These are phyloP conservation scores for Lunularia cruciata DNA, from an alignment of 225 moss, liverwort and hornwort genomes.

Conservation along the genomic window DNA sequence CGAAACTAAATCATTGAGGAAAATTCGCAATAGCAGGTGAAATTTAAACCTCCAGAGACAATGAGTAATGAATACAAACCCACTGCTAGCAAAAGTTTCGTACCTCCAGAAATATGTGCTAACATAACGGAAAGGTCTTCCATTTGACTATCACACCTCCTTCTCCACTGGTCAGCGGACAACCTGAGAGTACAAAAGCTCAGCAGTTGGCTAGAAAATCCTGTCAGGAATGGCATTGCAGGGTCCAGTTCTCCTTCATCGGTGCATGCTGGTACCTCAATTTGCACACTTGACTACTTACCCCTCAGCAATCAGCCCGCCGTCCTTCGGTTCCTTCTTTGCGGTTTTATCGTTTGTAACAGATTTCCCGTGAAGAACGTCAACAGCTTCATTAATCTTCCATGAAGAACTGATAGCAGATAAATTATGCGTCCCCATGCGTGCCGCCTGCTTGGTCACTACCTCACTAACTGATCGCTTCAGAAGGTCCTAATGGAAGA, in stretches of 20 bases:
- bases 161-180: slow-evolving; percentile 27
- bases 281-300: not conserved
- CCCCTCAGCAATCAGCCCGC: not conserved
- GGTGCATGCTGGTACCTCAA: no score
- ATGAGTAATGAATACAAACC: no score
- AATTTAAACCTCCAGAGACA: no score
- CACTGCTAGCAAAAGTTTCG: not conserved
- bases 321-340: slow-evolving; percentile 2
- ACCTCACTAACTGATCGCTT: slow-evolving; percentile 41
- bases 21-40: no score
- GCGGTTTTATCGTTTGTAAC: not conserved
- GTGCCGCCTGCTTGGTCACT: slow-evolving; percentile 28
- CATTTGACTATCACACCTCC: slow-evolving; percentile 23
- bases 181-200: slow-evolving; percentile 4
- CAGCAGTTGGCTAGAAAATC: not conserved
- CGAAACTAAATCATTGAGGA: no score
- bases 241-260: no score
- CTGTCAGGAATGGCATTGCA: not conserved
- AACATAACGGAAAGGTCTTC: slow-evolving; percentile 14
- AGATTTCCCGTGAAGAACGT: not conserved
- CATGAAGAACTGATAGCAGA: slow-evolving; percentile 1
- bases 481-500: slow-evolving; percentile 41
- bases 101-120: slow-evolving; percentile 19
- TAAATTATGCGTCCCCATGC: slow-evolving; percentile 40
- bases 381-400: not conserved